These are phyloP conservation scores for Mayamaea pseudoterrestris DNA, from an alignment of 108 stramenopile species.

Conservation along the genomic window DNA sequence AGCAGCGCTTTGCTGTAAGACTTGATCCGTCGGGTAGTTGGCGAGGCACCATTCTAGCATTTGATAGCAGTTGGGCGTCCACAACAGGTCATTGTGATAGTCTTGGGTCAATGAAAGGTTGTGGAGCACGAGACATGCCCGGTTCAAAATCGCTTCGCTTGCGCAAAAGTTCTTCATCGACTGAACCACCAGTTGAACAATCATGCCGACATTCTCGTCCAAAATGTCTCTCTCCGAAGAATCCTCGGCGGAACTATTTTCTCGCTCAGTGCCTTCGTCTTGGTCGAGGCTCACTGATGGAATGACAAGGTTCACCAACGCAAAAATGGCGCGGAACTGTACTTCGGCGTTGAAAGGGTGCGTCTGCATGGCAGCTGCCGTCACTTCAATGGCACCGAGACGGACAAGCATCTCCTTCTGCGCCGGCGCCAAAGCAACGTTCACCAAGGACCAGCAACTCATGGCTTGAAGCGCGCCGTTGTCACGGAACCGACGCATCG, in stretches of 20 bases:
- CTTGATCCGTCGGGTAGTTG: constrained; percentile 74
- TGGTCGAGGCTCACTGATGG: constrained; percentile 11
- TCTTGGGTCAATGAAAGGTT: constrained; percentile 73
- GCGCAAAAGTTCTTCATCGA: constrained; percentile 86
- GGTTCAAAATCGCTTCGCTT: constrained; percentile 78
- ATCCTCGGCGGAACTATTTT: constrained; percentile 21
- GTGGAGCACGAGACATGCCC: constrained; percentile 87
- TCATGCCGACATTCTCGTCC: constrained; percentile 55
- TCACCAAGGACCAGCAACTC: constrained; percentile 92
- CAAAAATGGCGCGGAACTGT: constrained; percentile 88
- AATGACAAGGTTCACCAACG: constrained; percentile 88
- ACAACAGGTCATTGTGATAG: constrained; percentile 65
- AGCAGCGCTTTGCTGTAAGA: constrained; percentile 71
- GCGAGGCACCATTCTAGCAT: constrained; percentile 80
- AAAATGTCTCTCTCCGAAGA: constrained; percentile 60
- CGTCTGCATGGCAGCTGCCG: constrained; percentile 69
- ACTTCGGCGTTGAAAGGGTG: constrained; percentile 81
- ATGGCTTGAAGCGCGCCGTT: constrained; percentile 80
- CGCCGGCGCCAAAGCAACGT: constrained; percentile 75
- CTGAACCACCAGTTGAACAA: constrained; percentile 60
- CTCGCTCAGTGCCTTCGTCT: constrained; percentile 6
- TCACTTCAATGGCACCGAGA: constrained; percentile 69
- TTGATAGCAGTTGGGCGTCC: constrained; percentile 75
- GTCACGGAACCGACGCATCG: constrained; percentile 64
- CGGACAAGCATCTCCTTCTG: constrained; percentile 73